Evolutionary conservation across 1,139 yeast species (phyloP), one percentile per base, ranked within the genome.

Genomic region (Blastobotrys illinoisensis): DNA sequence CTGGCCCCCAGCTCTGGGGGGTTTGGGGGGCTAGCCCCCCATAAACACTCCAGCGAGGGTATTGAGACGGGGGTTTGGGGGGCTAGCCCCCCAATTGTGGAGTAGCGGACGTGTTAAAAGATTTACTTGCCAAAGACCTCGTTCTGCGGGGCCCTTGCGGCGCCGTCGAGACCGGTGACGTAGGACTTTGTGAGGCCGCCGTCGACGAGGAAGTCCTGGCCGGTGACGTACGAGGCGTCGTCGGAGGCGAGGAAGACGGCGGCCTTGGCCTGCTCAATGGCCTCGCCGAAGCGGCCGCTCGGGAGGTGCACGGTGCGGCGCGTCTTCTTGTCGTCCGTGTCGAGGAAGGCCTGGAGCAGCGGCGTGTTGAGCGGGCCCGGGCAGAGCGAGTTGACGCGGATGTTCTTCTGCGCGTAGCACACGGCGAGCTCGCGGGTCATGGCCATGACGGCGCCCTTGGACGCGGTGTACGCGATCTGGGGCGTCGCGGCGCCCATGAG

Each of bases 251-350:
- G 76, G 73, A 87, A 89, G 56, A 88, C 79, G 61, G 84, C 85
- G 21, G 93, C 85, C 63, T 95, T 95, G 49, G 87, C 90, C 71
- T 87, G 86, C 71, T 88, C 96, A 66, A 80, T 62, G 83, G 86
- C 70, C 80, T 72, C 74, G 63, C 65, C 87, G 53, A 72, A 71
- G 18, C 74, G 64, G 44, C 75, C 75, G 58, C 63, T 84, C 77
- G 85, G 85, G 48, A 80, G 77, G 62, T 81, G 83, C 55, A 80
- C 84, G 57, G 82, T 79, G 66, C 74, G 66, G 46, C 74, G 68
- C 20, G 60, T 53, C 57, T 64, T 64, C 65, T 69, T 69, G 57
- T 71, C 77, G 53, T 69, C 71, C 28, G 73, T 67, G 54, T 71
- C 74, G 48, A 71, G 61, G 60, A 71, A 71, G 73, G 51, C 88